Conservation (phyloP, 192 early-diverging fungal species). For the Backusella parvicylindrica region DNA sequence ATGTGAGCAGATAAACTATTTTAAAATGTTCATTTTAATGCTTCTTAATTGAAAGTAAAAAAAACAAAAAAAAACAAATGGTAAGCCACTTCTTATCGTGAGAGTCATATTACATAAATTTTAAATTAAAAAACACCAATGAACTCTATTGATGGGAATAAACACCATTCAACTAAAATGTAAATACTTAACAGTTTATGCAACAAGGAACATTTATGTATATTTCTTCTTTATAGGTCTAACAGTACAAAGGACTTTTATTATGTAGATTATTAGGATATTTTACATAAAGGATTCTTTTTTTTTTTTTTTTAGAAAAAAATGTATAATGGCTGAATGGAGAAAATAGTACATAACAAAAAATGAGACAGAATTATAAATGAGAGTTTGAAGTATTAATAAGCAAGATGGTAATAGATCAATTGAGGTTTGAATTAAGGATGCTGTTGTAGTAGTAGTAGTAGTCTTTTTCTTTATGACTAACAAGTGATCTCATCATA, state of each 20-base stretch:
- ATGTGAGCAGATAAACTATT: background rate
- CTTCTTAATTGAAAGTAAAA: background rate
- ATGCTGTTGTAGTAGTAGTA: background rate
- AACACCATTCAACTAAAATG: background rate
- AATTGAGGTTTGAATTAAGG: background rate
- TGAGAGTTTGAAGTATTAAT: background rate
- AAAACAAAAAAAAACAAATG: background rate
- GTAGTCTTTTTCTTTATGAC: background rate
- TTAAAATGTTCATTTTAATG: background rate
- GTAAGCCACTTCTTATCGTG: background rate
- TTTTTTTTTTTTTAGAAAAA: background rate
- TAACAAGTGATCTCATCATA: conserved; percentile 7
- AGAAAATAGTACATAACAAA: background rate
- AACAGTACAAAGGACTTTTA: background rate
- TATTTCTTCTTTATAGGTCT: background rate
- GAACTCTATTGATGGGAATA: background rate
- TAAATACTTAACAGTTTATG: background rate
- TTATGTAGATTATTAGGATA: background rate
- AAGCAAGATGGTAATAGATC: background rate
- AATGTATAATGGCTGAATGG: background rate
- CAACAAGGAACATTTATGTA: background rate
- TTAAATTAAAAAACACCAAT: background rate
- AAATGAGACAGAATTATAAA: background rate
- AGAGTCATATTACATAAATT: background rate
- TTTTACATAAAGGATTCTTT: background rate